Conservation (phyloP, 2,329 filamentous ascomycete species). For the Ustilaginoidea virens region DNA sequence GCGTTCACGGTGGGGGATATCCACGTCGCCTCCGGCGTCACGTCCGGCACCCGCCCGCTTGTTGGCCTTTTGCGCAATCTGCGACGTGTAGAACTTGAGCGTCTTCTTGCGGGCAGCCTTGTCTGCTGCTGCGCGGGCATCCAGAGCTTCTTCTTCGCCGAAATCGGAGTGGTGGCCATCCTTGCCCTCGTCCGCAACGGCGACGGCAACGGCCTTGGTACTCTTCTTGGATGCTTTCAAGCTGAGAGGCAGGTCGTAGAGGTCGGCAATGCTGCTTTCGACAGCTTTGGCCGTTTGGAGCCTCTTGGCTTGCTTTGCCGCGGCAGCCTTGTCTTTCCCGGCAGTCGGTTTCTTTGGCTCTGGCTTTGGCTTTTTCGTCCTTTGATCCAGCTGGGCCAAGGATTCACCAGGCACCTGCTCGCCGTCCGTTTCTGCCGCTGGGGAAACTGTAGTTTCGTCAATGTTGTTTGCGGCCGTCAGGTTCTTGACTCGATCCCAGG, state of each 20-base stretch:
- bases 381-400: slow-evolving; percentile 6
- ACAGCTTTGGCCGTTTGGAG: slow-evolving; percentile 41
- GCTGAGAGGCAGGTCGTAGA: slow-evolving; percentile 44
- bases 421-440: slow-evolving; percentile 13
- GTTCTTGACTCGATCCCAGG: slow-evolving; percentile 63
- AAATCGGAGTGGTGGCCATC: slow-evolving; percentile 68
- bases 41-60: slow-evolving; percentile 61
- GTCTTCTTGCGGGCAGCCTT: slow-evolving; percentile 85
- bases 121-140: slow-evolving; percentile 63
- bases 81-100: slow-evolving; percentile 93
- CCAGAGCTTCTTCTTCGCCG: slow-evolving; percentile 73
- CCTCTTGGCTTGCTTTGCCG: slow-evolving; percentile 24
- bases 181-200: slow-evolving; percentile 27
- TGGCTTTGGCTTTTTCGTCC: slow-evolving; percentile 16
- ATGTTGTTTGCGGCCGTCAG: slow-evolving; percentile 34
- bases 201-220: slow-evolving; percentile 13
- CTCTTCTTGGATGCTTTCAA: slow-evolving; percentile 28
- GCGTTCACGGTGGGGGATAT: slow-evolving; percentile 80
- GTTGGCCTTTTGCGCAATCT: slow-evolving; percentile 89
- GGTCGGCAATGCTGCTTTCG: slow-evolving; percentile 53
- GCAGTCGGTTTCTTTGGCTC: slow-evolving; percentile 12
- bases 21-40: slow-evolving; percentile 63
- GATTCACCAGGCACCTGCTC: slow-evolving; percentile 9
- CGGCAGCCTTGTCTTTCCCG: slow-evolving; percentile 20
- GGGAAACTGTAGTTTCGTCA: slow-evolving; percentile 6